phyloP scores from a whole-genome alignment of 306 rosid species.

The Cucurbita maxima region DNA sequence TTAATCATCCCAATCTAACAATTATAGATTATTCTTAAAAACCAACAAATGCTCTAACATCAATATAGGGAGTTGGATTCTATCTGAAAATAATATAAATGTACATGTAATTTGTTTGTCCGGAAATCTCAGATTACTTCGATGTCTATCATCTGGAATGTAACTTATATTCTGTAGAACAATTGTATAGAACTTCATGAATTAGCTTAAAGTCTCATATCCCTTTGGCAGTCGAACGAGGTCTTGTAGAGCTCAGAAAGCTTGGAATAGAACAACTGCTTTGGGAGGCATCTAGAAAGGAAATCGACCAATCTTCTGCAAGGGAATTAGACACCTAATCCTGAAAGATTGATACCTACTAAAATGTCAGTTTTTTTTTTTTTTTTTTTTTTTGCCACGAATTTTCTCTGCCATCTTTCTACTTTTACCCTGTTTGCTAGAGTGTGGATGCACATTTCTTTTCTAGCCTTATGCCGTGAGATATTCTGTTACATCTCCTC shows the following conservation, averaged over 20 bases:
- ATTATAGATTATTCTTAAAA: background rate
- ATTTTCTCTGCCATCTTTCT: background rate
- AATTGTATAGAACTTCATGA: background rate
- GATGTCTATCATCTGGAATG: background rate
- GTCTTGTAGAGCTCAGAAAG: constrained; percentile 76
- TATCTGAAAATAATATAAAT: background rate
- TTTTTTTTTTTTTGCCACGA: background rate
- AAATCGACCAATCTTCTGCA: constrained; percentile 46
- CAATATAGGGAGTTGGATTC: background rate
- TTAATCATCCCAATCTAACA: too few species aligned
- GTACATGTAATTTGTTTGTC: background rate
- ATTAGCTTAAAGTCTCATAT: background rate
- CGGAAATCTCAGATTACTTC: background rate
- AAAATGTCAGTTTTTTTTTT: background rate
- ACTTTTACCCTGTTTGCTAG: background rate
- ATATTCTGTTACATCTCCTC: background rate
- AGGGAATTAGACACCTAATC: constrained; percentile 34
- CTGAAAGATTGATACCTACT: constrained; percentile 7
- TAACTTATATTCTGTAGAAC: background rate
- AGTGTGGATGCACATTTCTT: constrained; percentile 5
- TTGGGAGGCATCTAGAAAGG: constrained; percentile 96
- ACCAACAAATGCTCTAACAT: background rate
- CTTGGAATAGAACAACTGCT: constrained; percentile 85
- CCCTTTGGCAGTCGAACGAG: constrained; percentile 66
- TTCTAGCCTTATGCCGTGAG: background rate